Conservation (phyloP, 208 protist genomes). For the Trypanosoma cruzi region DNA sequence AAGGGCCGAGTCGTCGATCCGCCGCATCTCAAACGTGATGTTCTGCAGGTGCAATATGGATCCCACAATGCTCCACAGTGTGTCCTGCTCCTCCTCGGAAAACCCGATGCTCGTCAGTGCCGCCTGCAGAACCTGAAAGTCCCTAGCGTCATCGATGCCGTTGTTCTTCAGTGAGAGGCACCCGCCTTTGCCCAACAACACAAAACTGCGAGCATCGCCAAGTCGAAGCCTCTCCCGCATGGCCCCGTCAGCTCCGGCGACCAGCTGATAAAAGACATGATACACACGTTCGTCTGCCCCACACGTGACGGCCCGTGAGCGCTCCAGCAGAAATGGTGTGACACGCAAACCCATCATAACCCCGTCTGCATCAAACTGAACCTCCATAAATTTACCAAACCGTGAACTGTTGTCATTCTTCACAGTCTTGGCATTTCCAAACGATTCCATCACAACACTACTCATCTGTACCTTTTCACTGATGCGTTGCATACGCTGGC, state of each 20-base stretch:
- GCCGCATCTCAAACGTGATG: slow-evolving; percentile 23
- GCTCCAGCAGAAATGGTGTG: slow-evolving; percentile 53
- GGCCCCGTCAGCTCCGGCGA: slow-evolving; percentile 36
- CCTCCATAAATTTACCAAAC: slow-evolving; percentile 85
- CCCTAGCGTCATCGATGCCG: slow-evolving; percentile 25
- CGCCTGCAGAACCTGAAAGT: slow-evolving; percentile 19
- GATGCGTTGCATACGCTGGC: slow-evolving; percentile 27
- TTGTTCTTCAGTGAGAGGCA: slow-evolving; percentile 12
- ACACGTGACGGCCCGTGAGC: slow-evolving; percentile 41
- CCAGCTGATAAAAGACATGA: slow-evolving; percentile 88
- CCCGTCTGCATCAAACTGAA: slow-evolving; percentile 56
- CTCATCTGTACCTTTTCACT: slow-evolving; percentile 49
- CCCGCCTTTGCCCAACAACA: slow-evolving; percentile 18
- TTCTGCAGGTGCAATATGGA: slow-evolving; percentile 37
- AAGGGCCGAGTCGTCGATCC: slow-evolving; percentile 12
- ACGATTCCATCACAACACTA: slow-evolving; percentile 74
- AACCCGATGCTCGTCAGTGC: slow-evolving; percentile 21
- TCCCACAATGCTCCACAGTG: slow-evolving; percentile 31
- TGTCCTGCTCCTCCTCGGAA: slow-evolving; percentile 19
- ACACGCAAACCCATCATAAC: slow-evolving; percentile 37
- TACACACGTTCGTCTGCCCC: slow-evolving; percentile 68
- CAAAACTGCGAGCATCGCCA: slow-evolving; percentile 15
- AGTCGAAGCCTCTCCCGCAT: slow-evolving; percentile 29
- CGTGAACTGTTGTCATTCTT: slow-evolving; percentile 77
- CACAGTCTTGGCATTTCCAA: slow-evolving; percentile 86